Conservation (phyloP, 768 basidiomycete species). For the Termitomyces sp. region DNA sequence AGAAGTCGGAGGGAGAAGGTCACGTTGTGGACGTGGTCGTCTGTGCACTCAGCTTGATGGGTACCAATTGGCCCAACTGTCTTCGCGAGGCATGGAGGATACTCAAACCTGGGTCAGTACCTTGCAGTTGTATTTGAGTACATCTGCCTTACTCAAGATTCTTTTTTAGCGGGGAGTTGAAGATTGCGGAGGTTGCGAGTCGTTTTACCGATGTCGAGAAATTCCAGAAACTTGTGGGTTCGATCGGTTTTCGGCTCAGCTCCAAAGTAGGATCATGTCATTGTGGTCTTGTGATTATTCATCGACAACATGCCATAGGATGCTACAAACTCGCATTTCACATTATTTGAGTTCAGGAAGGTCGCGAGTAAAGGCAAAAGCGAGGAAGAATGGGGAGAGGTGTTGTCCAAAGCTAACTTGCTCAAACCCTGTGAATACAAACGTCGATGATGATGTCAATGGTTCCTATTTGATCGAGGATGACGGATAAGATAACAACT, state of each 20-base stretch:
- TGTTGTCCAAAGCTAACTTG: slow-evolving; percentile 51
- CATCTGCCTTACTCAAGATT: slow-evolving; percentile 9
- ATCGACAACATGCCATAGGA: slow-evolving; percentile 48
- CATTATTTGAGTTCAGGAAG: slow-evolving; percentile 79
- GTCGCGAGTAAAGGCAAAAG: slow-evolving; percentile 41
- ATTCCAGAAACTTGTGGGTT: slow-evolving; percentile 61
- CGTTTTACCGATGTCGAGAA: slow-evolving; percentile 69
- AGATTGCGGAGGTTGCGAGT: slow-evolving; percentile 88
- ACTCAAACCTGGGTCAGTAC: slow-evolving; percentile 66
- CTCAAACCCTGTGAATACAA: slow-evolving; percentile 95
- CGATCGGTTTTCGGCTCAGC: slow-evolving; percentile 72
- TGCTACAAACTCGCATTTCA: slow-evolving; percentile 81
- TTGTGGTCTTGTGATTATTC: neutral
- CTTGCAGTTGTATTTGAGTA: neutral
- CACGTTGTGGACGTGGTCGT: slow-evolving; percentile 89
- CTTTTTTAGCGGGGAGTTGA: slow-evolving; percentile 65
- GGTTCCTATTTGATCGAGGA: neutral
- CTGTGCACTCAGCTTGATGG: slow-evolving; percentile 96
- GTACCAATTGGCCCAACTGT: slow-evolving; percentile 92
- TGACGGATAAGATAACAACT: slow-evolving; percentile 11
- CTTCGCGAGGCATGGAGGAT: slow-evolving; percentile 89
- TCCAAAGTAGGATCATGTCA: slow-evolving; percentile 51
- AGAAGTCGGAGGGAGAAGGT: slow-evolving; percentile 50
- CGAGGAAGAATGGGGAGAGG: slow-evolving; percentile 58
- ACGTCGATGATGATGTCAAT: slow-evolving; percentile 47